These are phyloP conservation scores for Lachancea nothofagi DNA, from an alignment of 805 yeast genomes.

Conservation along the genomic window DNA sequence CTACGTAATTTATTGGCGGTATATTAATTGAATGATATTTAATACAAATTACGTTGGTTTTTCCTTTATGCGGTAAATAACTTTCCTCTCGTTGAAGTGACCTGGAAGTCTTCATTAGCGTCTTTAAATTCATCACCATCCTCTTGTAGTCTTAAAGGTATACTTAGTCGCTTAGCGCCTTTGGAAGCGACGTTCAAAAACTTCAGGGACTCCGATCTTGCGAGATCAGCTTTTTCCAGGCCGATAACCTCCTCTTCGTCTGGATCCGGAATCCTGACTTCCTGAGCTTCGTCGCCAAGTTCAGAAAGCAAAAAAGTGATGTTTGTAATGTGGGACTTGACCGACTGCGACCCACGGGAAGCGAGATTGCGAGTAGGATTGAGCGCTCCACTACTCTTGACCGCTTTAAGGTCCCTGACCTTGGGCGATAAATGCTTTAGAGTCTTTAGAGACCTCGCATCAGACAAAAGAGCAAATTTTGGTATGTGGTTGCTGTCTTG, in stretches of 20 bases:
- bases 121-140: constrained; percentile 28
- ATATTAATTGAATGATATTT: too few species aligned
- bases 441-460: constrained; percentile 8
- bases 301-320: constrained; percentile 34
- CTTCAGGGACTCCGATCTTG: constrained; percentile 26
- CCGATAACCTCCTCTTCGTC: constrained; percentile 34
- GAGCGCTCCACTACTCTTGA: constrained; percentile 10
- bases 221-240: constrained; percentile 28
- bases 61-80: constrained; percentile 16
- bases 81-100: constrained; percentile 28
- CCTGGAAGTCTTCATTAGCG: constrained; percentile 26
- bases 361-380: constrained; percentile 5
- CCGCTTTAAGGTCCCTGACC: constrained; percentile 28
- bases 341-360: constrained; percentile 31
- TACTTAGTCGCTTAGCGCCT: constrained; percentile 14
- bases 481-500: constrained; percentile 1
- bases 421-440: constrained; percentile 20
- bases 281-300: constrained; percentile 19
- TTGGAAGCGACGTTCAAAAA: constrained; percentile 14
- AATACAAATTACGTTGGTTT: not conserved
- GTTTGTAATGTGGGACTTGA: constrained; percentile 33
- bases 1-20: too few species aligned
- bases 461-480: constrained; percentile 2
- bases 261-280: constrained; percentile 27
- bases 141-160: constrained; percentile 8